phyloP scores from a whole-genome alignment of 257 asterid genomes.

The Solanum bulbocastanum region DNA sequence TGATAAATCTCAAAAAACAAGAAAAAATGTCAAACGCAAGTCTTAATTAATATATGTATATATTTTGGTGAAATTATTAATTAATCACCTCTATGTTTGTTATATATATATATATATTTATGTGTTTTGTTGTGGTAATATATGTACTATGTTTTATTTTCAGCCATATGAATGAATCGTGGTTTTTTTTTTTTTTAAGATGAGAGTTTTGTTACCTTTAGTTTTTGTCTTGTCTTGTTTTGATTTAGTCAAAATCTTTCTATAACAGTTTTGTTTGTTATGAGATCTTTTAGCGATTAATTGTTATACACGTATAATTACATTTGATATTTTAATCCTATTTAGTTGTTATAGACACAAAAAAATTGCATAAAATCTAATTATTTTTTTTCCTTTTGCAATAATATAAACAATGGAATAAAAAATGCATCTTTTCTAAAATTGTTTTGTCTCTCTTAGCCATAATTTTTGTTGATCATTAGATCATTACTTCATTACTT shows the following conservation, averaged over 20 bases:
- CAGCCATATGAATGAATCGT: not conserved
- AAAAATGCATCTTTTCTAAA: not conserved
- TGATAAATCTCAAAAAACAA: conserved; percentile 2
- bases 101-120: not conserved
- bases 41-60: not conserved
- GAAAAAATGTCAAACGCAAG: conserved; percentile 12
- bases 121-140: not conserved
- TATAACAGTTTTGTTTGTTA: not conserved
- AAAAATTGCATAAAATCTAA: not conserved
- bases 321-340: not conserved
- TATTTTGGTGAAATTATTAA: not conserved
- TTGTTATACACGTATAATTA: not conserved
- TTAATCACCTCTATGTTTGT: not conserved
- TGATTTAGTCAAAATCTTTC: not conserved
- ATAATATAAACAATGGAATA: not conserved
- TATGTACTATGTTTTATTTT: not conserved
- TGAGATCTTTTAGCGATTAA: not conserved
- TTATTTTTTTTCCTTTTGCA: not conserved
- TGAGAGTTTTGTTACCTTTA: not conserved
- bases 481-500: no score
- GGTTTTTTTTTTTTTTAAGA: not conserved
- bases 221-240: not conserved
- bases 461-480: not conserved
- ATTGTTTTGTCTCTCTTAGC: not conserved
- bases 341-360: not conserved